phyloP scores from a whole-genome alignment of 371 early-diverging fungal genomes.

The Haplosporangium sp. region DNA sequence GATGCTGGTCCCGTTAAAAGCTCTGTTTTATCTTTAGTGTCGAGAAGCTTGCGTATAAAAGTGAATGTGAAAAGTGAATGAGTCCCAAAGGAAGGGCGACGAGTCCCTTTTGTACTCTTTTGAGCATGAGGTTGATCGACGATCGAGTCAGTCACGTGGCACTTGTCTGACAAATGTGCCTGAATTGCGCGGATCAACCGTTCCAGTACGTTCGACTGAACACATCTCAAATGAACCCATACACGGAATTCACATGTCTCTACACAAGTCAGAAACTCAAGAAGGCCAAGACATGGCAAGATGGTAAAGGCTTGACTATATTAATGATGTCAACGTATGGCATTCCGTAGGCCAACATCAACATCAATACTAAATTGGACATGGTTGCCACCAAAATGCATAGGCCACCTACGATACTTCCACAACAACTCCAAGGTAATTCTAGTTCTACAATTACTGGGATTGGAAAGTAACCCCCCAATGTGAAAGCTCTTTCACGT shows the following conservation, averaged over 20 bases:
- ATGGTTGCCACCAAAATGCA: background rate
- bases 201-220: background rate
- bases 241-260: slow-evolving; percentile 55
- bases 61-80: background rate
- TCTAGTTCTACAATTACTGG: background rate
- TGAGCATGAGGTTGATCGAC: background rate
- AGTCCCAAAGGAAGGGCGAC: background rate
- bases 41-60: too few species aligned
- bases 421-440: slow-evolving; percentile 51
- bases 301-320: slow-evolving; percentile 54
- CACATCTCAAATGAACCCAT: slow-evolving; percentile 33
- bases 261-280: slow-evolving; percentile 71
- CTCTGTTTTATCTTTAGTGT: too few species aligned
- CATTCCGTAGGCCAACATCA: background rate
- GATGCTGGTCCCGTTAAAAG: background rate
- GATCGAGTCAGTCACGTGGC: too few species aligned
- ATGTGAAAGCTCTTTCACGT: background rate
- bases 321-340: too few species aligned
- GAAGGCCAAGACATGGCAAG: slow-evolving; percentile 74
- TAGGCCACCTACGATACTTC: slow-evolving; percentile 49
- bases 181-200: background rate
- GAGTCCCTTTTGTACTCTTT: background rate
- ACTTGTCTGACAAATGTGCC: too few species aligned
- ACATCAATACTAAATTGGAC: too few species aligned
- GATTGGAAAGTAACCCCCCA: background rate